phyloP scores from a whole-genome alignment of 164 flowering plant species.

The Umbellularia californica region DNA sequence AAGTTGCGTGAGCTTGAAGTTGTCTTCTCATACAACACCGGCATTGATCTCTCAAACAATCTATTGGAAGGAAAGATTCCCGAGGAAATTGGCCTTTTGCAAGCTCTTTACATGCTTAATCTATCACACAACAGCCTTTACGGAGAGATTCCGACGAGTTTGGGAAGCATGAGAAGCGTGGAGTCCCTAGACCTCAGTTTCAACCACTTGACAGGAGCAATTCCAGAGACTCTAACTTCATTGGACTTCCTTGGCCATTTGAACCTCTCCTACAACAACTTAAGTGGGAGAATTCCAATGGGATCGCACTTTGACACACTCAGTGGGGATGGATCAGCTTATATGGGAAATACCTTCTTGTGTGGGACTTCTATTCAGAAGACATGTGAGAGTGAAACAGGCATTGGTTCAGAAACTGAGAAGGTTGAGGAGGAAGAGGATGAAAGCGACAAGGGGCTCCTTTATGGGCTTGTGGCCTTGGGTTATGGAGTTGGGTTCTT shows the following conservation, averaged over 20 bases:
- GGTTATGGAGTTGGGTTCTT: conserved; percentile 16
- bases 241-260: conserved; percentile 8
- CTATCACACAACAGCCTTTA: conserved; percentile 16
- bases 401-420: no score
- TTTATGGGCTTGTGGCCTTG: neutral
- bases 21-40: conserved; percentile 9
- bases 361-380: conserved; percentile 10
- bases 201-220: neutral
- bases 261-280: conserved; percentile 18
- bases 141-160: conserved; percentile 10
- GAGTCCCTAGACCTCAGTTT: neutral
- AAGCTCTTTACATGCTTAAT: conserved; percentile 14
- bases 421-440: neutral
- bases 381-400: neutral
- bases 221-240: conserved; percentile 1
- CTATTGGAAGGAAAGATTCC: conserved; percentile 14
- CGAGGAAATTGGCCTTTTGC: conserved; percentile 11
- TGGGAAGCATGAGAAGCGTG: neutral
- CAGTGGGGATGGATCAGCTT: conserved; percentile 10
- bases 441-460: neutral
- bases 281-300: conserved; percentile 20
- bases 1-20: neutral
- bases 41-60: conserved; percentile 20
- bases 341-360: conserved; percentile 12
- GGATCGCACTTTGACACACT: conserved; percentile 13